phyloP scores from a whole-genome alignment of 352 stramenopile species.

The Bremia lactucae region DNA sequence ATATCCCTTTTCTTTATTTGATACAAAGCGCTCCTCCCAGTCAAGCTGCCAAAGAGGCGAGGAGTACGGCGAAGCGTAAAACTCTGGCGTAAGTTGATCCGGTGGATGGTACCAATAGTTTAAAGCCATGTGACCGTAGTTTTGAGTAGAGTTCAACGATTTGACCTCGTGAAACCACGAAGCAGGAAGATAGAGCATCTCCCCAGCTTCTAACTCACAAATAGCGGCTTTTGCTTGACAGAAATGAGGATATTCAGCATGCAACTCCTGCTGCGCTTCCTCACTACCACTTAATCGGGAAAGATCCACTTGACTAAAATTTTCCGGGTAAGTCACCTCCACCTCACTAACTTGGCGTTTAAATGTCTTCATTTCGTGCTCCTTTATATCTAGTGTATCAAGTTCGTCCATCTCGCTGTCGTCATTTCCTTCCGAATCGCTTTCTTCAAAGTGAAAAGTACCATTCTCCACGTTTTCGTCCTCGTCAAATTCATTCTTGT shows the following conservation, averaged over 20 bases:
- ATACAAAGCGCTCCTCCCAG: slow-evolving; percentile 38
- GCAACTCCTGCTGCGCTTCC: slow-evolving; percentile 20
- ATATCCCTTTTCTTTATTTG: slow-evolving; percentile 6
- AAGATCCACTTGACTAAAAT: slow-evolving; percentile 68
- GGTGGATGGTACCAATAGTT: slow-evolving; percentile 88
- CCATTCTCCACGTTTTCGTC: slow-evolving; percentile 48
- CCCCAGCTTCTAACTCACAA: slow-evolving; percentile 79
- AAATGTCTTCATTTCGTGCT: slow-evolving; percentile 17
- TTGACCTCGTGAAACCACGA: slow-evolving; percentile 97
- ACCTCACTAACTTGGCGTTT: slow-evolving; percentile 29
- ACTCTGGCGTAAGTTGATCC: slow-evolving; percentile 31
- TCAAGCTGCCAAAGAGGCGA: slow-evolving; percentile 62
- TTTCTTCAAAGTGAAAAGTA: slow-evolving; percentile 40
- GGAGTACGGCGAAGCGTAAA: slow-evolving; percentile 64
- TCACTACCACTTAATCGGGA: slow-evolving; percentile 24
- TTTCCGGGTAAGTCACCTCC: slow-evolving; percentile 57
- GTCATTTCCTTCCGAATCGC: slow-evolving; percentile 45
- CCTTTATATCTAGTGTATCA: slow-evolving; percentile 30
- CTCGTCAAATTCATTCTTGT: slow-evolving; percentile 29
- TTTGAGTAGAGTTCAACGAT: slow-evolving; percentile 46
- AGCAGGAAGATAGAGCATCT: slow-evolving; percentile 94
- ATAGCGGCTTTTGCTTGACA: slow-evolving; percentile 41
- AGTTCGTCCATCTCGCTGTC: slow-evolving; percentile 47
- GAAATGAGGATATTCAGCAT: slow-evolving; percentile 50
- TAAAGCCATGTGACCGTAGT: slow-evolving; percentile 67